These are phyloP conservation scores for Malus fusca DNA, from an alignment of 306 rosid genomes.

Conservation along the genomic window DNA sequence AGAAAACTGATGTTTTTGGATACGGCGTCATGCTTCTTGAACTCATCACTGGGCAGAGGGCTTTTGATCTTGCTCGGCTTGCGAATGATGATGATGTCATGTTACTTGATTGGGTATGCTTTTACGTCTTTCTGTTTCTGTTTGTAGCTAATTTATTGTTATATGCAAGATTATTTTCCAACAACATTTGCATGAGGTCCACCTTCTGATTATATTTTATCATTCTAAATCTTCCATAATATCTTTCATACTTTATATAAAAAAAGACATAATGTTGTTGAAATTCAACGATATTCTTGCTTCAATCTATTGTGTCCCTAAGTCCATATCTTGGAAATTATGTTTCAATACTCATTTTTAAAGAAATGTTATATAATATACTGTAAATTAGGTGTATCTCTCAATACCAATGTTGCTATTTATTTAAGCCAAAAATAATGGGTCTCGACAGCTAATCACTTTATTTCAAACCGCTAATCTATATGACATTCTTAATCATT, in stretches of 20 bases:
- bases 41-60: conserved; percentile 90
- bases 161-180: neutral
- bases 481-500: neutral
- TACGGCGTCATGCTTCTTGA: conserved; percentile 99
- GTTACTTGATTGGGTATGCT: conserved; percentile 91
- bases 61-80: conserved; percentile 93
- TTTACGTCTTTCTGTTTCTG: neutral
- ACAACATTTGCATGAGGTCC: neutral
- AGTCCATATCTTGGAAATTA: too few relatives aligned
- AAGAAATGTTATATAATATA: too few relatives aligned
- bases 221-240: neutral
- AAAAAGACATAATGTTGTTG: neutral
- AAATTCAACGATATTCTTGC: too few relatives aligned
- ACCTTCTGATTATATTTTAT: neutral
- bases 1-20: conserved; percentile 93
- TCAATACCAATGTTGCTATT: too few relatives aligned
- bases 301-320: too few relatives aligned
- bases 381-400: too few relatives aligned
- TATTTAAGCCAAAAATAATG: too few relatives aligned
- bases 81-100: conserved; percentile 79
- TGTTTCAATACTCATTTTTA: too few relatives aligned
- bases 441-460: neutral
- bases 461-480: neutral
- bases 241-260: neutral
- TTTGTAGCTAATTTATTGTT: neutral